A percentile compares a stretch with the other conserved stretches of the same genome.
phyloP scores from a whole-genome alignment of 139 green algal genomes.

The Tetradesmus lagerheimii region DNA sequence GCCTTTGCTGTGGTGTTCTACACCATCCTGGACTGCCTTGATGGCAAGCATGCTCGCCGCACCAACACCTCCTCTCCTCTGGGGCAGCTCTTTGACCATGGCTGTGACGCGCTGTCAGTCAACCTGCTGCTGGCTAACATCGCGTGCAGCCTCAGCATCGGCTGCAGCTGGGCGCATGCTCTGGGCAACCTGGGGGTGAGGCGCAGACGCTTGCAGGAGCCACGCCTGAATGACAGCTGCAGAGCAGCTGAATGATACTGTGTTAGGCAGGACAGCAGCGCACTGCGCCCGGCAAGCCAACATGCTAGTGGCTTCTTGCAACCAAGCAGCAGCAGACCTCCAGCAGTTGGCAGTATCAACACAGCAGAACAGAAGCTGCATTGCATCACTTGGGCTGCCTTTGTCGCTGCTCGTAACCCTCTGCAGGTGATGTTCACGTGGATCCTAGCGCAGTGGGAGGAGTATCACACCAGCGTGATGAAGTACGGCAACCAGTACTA shows the following conservation, averaged over 20 bases:
- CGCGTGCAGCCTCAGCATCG: constrained; percentile 49
- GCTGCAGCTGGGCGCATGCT: constrained; percentile 48
- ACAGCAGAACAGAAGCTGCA: too few relatives aligned
- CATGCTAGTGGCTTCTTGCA: background rate
- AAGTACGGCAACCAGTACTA: constrained; percentile 87
- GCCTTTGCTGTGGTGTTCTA: constrained; percentile 71
- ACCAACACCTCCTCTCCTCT: constrained; percentile 91
- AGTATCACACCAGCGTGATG: constrained; percentile 93
- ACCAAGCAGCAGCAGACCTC: background rate
- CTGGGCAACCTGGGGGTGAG: constrained; percentile 47
- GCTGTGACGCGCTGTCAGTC: constrained; percentile 89
- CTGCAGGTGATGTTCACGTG: constrained; percentile 83
- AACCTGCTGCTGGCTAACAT: constrained; percentile 81
- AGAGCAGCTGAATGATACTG: background rate
- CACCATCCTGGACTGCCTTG: constrained; percentile 94
- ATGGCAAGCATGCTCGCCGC: constrained; percentile 95
- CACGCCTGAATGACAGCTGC: background rate
- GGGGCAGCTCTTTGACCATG: constrained; percentile 98
- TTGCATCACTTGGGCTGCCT: background rate
- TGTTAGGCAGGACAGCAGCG: background rate
- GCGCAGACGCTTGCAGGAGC: background rate
- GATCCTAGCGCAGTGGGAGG: constrained; percentile 92
- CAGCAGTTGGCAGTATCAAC: background rate
- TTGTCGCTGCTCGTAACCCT: background rate
- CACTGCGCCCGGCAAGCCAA: too few relatives aligned